phyloP scores from a whole-genome alignment of 345 rosid genomes.

The Tarenaya hassleriana region DNA sequence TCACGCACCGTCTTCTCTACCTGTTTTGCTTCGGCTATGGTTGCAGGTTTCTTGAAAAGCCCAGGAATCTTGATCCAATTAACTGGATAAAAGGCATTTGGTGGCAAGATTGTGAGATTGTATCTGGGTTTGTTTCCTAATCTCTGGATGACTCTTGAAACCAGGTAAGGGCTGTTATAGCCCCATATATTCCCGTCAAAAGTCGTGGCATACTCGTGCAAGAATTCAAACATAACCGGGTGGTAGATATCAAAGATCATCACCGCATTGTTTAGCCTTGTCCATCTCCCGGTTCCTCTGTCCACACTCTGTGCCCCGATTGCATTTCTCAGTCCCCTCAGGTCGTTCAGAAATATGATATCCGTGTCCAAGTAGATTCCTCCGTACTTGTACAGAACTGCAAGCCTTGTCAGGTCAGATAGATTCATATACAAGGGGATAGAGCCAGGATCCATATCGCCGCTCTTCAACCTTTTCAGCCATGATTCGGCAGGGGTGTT shows the following conservation, averaged over 20 bases:
- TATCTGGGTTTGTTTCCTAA: slow-evolving; percentile 32
- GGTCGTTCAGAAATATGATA: slow-evolving; percentile 48
- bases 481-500: slow-evolving; percentile 62
- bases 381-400: slow-evolving; percentile 61
- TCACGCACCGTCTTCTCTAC: slow-evolving; percentile 28
- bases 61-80: slow-evolving; percentile 49
- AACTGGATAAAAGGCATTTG: slow-evolving; percentile 57
- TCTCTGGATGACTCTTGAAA: slow-evolving; percentile 48
- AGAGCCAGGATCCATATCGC: slow-evolving; percentile 58
- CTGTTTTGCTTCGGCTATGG: slow-evolving; percentile 33
- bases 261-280: slow-evolving; percentile 61
- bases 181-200: slow-evolving; percentile 75
- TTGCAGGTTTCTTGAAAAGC: slow-evolving; percentile 49
- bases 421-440: slow-evolving; percentile 52
- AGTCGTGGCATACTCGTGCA: slow-evolving; percentile 55
- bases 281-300: slow-evolving; percentile 42
- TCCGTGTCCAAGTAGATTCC: slow-evolving; percentile 76
- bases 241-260: slow-evolving; percentile 57
- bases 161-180: slow-evolving; percentile 63
- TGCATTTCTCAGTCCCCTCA: slow-evolving; percentile 44
- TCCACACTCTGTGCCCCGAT: slow-evolving; percentile 62
- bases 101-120: slow-evolving; percentile 41
- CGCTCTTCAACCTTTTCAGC: slow-evolving; percentile 47
- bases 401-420: slow-evolving; percentile 60
- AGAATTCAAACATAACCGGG: slow-evolving; percentile 47